Conservation (phyloP, 495 filamentous ascomycete genomes). For the Penicillium chermesinum region DNA sequence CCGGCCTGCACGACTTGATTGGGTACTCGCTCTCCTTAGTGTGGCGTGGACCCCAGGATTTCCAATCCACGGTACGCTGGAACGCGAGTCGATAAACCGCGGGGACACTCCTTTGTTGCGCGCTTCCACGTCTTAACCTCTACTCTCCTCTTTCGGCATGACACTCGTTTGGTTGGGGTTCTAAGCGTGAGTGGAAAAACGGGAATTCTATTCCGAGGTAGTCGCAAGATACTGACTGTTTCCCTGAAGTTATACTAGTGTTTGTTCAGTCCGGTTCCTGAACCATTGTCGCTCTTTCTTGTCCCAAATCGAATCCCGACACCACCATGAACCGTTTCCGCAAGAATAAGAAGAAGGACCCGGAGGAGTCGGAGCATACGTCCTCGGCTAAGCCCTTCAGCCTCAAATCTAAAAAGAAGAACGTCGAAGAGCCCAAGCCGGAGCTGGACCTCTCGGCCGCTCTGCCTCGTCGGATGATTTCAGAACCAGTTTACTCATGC, state of each 20-base stretch:
- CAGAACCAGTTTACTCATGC: slow-evolving; percentile 95
- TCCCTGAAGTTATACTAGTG: slow-evolving; percentile 1
- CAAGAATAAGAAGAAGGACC: slow-evolving; percentile 58
- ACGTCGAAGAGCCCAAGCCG: slow-evolving; percentile 48
- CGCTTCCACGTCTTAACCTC: slow-evolving; percentile 3
- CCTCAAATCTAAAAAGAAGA: slow-evolving; percentile 52
- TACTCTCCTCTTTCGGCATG: slow-evolving; percentile 14
- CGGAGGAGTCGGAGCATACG: slow-evolving; percentile 16
- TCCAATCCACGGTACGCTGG: slow-evolving; percentile 4
- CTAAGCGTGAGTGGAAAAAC: background rate
- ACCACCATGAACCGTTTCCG: slow-evolving; percentile 68
- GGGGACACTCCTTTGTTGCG: slow-evolving; percentile 5
- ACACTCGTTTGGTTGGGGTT: slow-evolving; percentile 21
- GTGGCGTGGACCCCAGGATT: background rate
- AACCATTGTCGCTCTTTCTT: slow-evolving; percentile 7
- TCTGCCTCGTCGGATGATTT: slow-evolving; percentile 86
- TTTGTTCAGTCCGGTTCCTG: slow-evolving; percentile 3
- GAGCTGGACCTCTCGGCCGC: slow-evolving; percentile 68
- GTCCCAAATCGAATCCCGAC: background rate
- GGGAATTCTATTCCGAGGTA: background rate
- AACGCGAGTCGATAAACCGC: slow-evolving; percentile 11
- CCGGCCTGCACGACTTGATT: slow-evolving; percentile 8
- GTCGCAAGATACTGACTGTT: slow-evolving; percentile 3
- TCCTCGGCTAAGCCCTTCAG: slow-evolving; percentile 19
- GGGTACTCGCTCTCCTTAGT: slow-evolving; percentile 13